Evolutionary conservation across 164 flowering plant species (phyloP), one percentile per base, ranked within the genome.

Genomic region (Vitis riparia): DNA sequence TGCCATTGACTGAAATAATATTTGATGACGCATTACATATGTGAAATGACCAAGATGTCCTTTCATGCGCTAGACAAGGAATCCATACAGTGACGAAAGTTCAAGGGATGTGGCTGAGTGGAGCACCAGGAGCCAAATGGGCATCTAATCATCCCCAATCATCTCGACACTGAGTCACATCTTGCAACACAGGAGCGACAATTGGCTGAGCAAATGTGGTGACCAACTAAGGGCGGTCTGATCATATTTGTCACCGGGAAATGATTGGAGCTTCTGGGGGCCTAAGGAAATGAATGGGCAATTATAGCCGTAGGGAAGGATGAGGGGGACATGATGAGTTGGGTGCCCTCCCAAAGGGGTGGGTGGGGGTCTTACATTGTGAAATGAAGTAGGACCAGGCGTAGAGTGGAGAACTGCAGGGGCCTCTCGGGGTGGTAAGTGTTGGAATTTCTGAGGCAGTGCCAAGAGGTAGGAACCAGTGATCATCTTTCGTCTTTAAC

Each of bases 71-170:
- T 23, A 23, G 27, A 23, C 27, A 23, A 23, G 27, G 27, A 1
- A 23, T 23, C 27, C 27, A 23, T 23, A 23, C 27, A 23, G 27
- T 23, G 27, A 23, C 2, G 27, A 23, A 23, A 23, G 27, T 2
- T 23, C 27, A 23, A 23, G 27, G 27, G 27, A 23, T 1, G 27
- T 23, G 27, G 27, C 27, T 23, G 27, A 23, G 27, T 23, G 27
- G 27, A 23, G 27, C 27, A 23, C 27, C 27, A 23, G 27, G 27
- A 23, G 1, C 27, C 10, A 57, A 71, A 71, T 71, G 74, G 74
- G 67, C 55, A 53, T 71, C 74, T 56, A 71, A 64, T 71, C 74
- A 71, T 27, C 74, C 63, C 63, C 74, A 71, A 64, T 64, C 30
- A 63, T 55, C 17, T 30, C 8, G 59, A 63, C 53, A 17, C 52